These are phyloP conservation scores for Styphnolobium japonicum DNA, from an alignment of 306 rosid species.

Conservation along the genomic window DNA sequence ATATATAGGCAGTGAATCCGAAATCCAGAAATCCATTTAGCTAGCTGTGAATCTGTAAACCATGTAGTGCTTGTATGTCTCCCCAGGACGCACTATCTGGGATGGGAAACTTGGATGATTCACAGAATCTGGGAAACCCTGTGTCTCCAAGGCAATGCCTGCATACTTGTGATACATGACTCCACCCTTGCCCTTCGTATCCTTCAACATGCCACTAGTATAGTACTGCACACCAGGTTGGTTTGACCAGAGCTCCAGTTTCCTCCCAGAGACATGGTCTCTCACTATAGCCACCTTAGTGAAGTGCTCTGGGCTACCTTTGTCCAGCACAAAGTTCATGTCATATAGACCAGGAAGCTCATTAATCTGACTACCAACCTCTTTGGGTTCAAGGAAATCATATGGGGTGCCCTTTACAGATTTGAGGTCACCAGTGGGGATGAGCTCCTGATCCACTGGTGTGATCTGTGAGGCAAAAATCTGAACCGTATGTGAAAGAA, in stretches of 20 bases:
- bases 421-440: slow-evolving; percentile 41
- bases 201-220: slow-evolving; percentile 24
- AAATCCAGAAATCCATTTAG: not conserved
- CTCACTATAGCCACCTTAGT: slow-evolving; percentile 35
- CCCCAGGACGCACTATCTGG: slow-evolving; percentile 38
- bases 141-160: slow-evolving; percentile 47
- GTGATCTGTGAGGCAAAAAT: slow-evolving; percentile 45
- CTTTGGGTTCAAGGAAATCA: slow-evolving; percentile 42
- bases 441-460: slow-evolving; percentile 36
- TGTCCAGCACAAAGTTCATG: slow-evolving; percentile 49
- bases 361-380: slow-evolving; percentile 36
- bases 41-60: slow-evolving; percentile 42
- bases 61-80: slow-evolving; percentile 45
- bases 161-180: slow-evolving; percentile 17
- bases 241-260: slow-evolving; percentile 53
- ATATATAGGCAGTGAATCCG: not conserved
- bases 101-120: slow-evolving; percentile 53
- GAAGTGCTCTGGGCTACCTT: not conserved
- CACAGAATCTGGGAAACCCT: slow-evolving; percentile 52
- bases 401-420: slow-evolving; percentile 41
- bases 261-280: slow-evolving; percentile 42
- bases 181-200: slow-evolving; percentile 42
- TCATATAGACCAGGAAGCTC: slow-evolving; percentile 44
- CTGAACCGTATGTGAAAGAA: slow-evolving; percentile 43
- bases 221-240: slow-evolving; percentile 50